Evolutionary conservation across 2,329 filamentous ascomycete genomes (phyloP).

Genomic region (Nigrospora oryzae): DNA sequence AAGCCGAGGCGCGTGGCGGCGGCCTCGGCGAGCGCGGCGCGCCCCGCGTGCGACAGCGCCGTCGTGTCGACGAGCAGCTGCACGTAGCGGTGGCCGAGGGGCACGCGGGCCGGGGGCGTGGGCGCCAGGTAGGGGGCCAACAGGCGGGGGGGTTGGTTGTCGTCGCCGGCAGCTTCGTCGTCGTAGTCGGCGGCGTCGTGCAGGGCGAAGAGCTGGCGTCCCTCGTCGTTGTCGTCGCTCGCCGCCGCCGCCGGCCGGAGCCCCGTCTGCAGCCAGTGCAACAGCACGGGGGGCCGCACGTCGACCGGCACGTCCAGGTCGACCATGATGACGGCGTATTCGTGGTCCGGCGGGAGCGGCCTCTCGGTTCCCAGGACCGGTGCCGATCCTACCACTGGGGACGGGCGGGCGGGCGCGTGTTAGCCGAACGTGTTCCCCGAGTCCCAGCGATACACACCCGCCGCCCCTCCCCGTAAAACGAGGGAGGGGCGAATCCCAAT

Average conservation of each 20-base stretch:
- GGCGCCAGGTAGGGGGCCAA: slow-evolving; percentile 25
- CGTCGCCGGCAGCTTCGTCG: background rate
- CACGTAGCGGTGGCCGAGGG: slow-evolving; percentile 29
- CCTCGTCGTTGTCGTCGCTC: background rate
- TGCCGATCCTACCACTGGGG: too few species aligned
- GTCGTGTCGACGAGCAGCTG: slow-evolving; percentile 30
- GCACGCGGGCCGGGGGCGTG: slow-evolving; percentile 25
- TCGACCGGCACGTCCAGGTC: background rate
- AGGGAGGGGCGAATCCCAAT: too few species aligned
- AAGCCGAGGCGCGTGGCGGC: slow-evolving; percentile 22
- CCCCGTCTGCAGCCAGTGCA: slow-evolving; percentile 3
- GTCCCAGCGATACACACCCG: too few species aligned
- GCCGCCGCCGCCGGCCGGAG: background rate
- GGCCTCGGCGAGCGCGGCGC: slow-evolving; percentile 17
- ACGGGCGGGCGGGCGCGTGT: too few species aligned
- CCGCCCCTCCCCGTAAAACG: too few species aligned
- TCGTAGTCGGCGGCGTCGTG: slow-evolving; percentile 13
- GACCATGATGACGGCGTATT: slow-evolving; percentile 2
- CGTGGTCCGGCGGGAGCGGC: too few species aligned
- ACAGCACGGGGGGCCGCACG: background rate
- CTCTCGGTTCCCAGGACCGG: too few species aligned
- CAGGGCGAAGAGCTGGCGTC: slow-evolving; percentile 18
- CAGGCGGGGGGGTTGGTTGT: slow-evolving; percentile 14
- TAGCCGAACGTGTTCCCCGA: too few species aligned
- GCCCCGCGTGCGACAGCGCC: slow-evolving; percentile 11